These are phyloP conservation scores for Sporothrix luriei DNA, from an alignment of 2,329 filamentous ascomycete species.

Conservation along the genomic window DNA sequence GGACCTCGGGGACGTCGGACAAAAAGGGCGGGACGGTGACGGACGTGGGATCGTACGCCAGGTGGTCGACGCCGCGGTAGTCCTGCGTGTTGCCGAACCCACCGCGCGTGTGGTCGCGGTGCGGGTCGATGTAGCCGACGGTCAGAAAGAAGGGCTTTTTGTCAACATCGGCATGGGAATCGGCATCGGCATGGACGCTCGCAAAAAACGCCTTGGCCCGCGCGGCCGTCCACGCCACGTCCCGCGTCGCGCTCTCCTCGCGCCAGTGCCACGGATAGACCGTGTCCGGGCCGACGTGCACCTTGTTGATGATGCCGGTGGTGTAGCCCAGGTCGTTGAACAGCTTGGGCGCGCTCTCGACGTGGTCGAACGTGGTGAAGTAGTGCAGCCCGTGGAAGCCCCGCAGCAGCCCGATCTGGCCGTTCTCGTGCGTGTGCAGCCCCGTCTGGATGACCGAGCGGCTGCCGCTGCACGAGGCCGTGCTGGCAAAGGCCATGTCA, in stretches of 20 bases:
- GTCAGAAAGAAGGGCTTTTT: slow-evolving; percentile 49
- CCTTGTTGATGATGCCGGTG: slow-evolving; percentile 52
- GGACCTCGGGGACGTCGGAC: slow-evolving; percentile 44
- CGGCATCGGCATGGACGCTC: slow-evolving; percentile 38
- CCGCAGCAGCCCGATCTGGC: slow-evolving; percentile 51
- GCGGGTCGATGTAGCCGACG: slow-evolving; percentile 51
- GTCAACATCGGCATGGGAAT: slow-evolving; percentile 36
- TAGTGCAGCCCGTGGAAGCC: slow-evolving; percentile 38
- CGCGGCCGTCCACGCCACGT: slow-evolving; percentile 48
- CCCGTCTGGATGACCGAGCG: slow-evolving; percentile 52
- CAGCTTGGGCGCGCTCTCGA: slow-evolving; percentile 34
- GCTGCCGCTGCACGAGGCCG: slow-evolving; percentile 52
- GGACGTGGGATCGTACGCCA: background rate
- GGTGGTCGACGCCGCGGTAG: slow-evolving; percentile 39
- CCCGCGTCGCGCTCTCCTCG: slow-evolving; percentile 47
- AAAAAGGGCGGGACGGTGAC: slow-evolving; percentile 46
- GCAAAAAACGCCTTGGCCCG: slow-evolving; percentile 46
- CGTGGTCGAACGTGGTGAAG: slow-evolving; percentile 15
- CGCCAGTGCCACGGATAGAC: slow-evolving; percentile 48
- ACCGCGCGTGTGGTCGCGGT: slow-evolving; percentile 42
- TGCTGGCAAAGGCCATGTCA: slow-evolving; percentile 47
- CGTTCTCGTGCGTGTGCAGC: slow-evolving; percentile 51
- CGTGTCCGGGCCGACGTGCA: slow-evolving; percentile 49
- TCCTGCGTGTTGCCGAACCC: slow-evolving; percentile 23
- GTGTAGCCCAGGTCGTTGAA: slow-evolving; percentile 47